Conservation (phyloP, 495 filamentous ascomycete genomes). For the Aeminium ludgeri region DNA sequence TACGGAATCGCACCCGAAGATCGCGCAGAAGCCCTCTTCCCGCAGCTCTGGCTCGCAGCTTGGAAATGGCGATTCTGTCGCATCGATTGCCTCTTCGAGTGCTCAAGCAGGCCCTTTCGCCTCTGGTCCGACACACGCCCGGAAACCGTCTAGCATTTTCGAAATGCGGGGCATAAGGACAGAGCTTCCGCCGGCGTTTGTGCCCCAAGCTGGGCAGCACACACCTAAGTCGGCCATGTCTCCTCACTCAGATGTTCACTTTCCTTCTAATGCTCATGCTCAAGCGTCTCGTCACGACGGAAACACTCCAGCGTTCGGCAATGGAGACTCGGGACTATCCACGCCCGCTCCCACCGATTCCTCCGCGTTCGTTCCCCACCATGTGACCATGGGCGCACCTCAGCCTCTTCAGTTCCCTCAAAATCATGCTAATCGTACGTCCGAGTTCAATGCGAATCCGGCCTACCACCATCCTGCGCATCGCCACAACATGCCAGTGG, state of each 20-base stretch:
- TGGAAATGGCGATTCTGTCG: not conserved
- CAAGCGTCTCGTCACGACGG: no score
- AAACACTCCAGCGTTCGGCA: not conserved
- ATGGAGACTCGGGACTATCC: slow-evolving; percentile 18
- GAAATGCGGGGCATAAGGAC: slow-evolving; percentile 9
- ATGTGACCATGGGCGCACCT: not conserved
- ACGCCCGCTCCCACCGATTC: slow-evolving; percentile 20
- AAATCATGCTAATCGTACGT: slow-evolving; percentile 19
- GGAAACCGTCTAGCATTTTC: slow-evolving; percentile 1
- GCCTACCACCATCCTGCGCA: not conserved
- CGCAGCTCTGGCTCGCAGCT: not conserved
- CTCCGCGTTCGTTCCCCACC: slow-evolving; percentile 8
- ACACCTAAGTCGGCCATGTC: slow-evolving; percentile 14
- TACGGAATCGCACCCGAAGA: not conserved
- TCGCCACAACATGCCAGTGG: not conserved
- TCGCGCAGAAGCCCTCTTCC: not conserved
- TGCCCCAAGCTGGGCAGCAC: slow-evolving; percentile 14
- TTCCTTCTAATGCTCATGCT: not conserved
- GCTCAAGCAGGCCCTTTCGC: not conserved
- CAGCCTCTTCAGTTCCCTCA: slow-evolving; percentile 13
- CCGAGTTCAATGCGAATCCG: slow-evolving; percentile 10
- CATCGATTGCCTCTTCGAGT: not conserved
- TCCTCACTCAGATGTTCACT: not conserved
- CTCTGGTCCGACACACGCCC: not conserved
- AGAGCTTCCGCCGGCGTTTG: slow-evolving; percentile 20